Conservation (phyloP, 495 filamentous ascomycete species). For the Penicillium ochrochloron region DNA sequence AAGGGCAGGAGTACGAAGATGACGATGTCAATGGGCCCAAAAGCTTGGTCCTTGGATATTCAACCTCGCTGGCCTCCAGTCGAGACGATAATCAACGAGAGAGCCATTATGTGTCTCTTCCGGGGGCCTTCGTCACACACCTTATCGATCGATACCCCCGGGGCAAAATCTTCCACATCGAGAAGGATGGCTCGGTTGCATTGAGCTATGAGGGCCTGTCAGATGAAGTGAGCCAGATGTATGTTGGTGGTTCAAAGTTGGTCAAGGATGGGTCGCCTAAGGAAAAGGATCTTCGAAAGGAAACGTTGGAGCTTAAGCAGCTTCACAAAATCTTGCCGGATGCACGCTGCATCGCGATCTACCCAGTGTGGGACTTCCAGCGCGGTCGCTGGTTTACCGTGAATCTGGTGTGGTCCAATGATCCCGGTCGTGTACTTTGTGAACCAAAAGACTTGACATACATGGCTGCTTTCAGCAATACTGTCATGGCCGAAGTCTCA, state of each 20-base stretch:
- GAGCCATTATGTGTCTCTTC: constrained; percentile 35
- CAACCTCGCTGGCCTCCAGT: constrained; percentile 24
- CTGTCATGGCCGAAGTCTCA: constrained; percentile 68
- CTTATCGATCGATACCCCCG: constrained; percentile 58
- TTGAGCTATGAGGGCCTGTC: constrained; percentile 38
- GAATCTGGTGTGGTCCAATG: constrained; percentile 57
- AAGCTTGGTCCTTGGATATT: constrained; percentile 31
- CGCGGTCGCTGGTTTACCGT: constrained; percentile 65
- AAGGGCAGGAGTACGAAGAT: constrained; percentile 3
- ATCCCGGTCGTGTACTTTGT: constrained; percentile 35
- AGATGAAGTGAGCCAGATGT: constrained; percentile 22
- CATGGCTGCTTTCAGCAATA: constrained; percentile 65
- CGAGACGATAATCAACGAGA: constrained; percentile 12
- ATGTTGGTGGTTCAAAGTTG: background rate
- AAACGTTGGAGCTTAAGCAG: constrained; percentile 33
- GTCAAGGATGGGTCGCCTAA: constrained; percentile 13
- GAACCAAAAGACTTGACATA: constrained; percentile 56
- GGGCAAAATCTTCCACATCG: constrained; percentile 63
- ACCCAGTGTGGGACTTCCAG: constrained; percentile 65
- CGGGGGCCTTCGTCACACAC: constrained; percentile 44
- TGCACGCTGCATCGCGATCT: constrained; percentile 32
- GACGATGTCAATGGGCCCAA: constrained; percentile 17
- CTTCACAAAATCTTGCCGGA: constrained; percentile 35
- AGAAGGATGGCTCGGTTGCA: constrained; percentile 41
- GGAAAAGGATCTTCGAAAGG: constrained; percentile 26